Conservation (phyloP, 192 early-diverging fungal genomes). For the Piromyces sp. region DNA sequence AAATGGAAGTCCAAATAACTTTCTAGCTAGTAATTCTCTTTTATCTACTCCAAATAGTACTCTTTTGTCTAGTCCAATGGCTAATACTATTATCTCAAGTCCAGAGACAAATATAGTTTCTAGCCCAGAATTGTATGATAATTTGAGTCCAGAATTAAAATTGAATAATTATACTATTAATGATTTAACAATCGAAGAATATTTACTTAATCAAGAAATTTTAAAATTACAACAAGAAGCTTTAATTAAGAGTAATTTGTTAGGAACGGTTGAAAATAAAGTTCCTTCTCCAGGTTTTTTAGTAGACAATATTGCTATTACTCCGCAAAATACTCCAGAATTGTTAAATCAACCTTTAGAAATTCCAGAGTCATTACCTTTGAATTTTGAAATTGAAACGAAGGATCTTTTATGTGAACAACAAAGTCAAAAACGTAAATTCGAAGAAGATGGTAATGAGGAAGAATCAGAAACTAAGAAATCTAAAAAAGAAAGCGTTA, state of each 20-base stretch:
- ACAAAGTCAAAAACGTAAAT: neutral
- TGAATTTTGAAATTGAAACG: neutral
- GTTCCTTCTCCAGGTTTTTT: neutral
- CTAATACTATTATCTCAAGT: neutral
- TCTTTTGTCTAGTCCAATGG: neutral
- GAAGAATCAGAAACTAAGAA: neutral
- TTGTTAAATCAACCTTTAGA: neutral
- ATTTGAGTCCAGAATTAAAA: neutral
- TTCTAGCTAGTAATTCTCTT: neutral
- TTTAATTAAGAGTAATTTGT: neutral
- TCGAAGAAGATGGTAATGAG: neutral
- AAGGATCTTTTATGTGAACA: neutral
- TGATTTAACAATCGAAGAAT: neutral
- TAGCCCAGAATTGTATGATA: neutral
- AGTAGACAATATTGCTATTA: neutral
- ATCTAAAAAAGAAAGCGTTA: neutral
- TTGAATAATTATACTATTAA: neutral
- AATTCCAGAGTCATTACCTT: neutral
- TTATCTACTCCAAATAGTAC: neutral
- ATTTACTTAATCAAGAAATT: neutral
- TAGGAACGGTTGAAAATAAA: neutral
- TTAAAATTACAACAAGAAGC: neutral
- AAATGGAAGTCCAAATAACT: neutral
- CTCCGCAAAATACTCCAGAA: neutral
- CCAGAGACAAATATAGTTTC: neutral